A percentile compares a stretch with the other conserved stretches of the same genome.
Evolutionary conservation across 106 monocot genomes (phyloP).

Genomic region (Cymbidium sinense): DNA sequence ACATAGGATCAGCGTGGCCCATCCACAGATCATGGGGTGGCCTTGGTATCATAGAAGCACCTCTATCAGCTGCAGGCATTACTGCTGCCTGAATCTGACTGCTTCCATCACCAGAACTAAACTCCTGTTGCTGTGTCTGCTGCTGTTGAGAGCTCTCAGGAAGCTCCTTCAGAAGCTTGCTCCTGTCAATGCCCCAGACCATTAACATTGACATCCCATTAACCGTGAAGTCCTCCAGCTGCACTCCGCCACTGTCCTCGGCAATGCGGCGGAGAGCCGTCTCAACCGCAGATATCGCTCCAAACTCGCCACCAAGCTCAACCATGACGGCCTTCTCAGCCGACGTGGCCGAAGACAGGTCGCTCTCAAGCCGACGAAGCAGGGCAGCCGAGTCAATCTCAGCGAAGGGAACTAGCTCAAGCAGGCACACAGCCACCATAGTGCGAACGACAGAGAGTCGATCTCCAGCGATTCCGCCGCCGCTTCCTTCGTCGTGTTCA

Average conservation of each 20-base stretch:
- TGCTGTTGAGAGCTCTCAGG: conserved; percentile 60
- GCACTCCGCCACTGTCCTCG: conserved; percentile 65
- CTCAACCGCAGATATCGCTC: conserved; percentile 58
- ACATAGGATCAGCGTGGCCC: conserved; percentile 40
- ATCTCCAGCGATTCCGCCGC: conserved; percentile 20
- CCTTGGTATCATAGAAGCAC: conserved; percentile 20
- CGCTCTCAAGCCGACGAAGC: conserved; percentile 57
- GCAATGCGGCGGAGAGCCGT: conserved; percentile 68
- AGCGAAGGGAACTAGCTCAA: conserved; percentile 82
- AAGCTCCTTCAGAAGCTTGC: conserved; percentile 78
- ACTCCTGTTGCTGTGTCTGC: conserved; percentile 8
- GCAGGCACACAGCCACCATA: conserved; percentile 81
- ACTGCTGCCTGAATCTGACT: conserved; percentile 17
- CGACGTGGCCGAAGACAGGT: conserved; percentile 42
- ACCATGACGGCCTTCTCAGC: conserved; percentile 58
- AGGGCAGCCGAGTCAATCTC: conserved; percentile 68
- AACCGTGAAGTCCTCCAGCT: conserved; percentile 70
- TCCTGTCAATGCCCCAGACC: conserved; percentile 79
- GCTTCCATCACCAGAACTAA: conserved; percentile 15
- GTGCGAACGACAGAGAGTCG: conserved; percentile 65
- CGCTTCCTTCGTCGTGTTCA: background rate
- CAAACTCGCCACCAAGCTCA: conserved; percentile 64
- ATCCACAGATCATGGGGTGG: conserved; percentile 55
- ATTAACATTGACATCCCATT: conserved; percentile 65
- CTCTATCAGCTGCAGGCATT: conserved; percentile 14